Conservation (phyloP, 106 monocot species). For the Dendrobium nobile region DNA sequence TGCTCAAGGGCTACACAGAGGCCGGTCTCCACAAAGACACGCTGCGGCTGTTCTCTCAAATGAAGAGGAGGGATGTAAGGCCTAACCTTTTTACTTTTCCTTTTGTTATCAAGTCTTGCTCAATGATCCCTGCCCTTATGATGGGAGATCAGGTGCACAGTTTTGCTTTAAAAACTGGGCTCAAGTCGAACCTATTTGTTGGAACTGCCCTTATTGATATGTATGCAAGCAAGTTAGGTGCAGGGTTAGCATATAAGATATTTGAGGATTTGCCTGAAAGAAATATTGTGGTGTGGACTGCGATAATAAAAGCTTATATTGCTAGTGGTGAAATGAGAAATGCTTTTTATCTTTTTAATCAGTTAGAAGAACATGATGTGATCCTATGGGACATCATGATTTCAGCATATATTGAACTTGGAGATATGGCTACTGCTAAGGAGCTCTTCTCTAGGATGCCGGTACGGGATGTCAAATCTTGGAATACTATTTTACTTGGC, state of each 20-base stretch:
- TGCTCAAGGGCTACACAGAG: constrained; percentile 38
- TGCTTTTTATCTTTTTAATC: constrained; percentile 33
- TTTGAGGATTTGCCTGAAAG: constrained; percentile 39
- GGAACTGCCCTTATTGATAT: constrained; percentile 44
- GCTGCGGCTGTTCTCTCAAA: constrained; percentile 26
- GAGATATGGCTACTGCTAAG: constrained; percentile 30
- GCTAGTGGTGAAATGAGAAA: constrained; percentile 20
- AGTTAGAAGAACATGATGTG: constrained; percentile 21
- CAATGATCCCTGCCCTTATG: not conserved
- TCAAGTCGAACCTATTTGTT: constrained; percentile 27
- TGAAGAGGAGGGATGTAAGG: constrained; percentile 25
- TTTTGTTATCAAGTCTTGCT: constrained; percentile 44
- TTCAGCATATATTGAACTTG: constrained; percentile 25
- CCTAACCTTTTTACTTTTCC: constrained; percentile 49
- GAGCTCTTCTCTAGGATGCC: constrained; percentile 49
- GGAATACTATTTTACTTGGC: constrained; percentile 55
- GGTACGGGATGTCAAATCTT: constrained; percentile 35
- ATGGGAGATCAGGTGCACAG: constrained; percentile 36
- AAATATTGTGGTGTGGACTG: constrained; percentile 47
- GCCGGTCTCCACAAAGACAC: constrained; percentile 16
- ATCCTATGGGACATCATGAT: constrained; percentile 56
- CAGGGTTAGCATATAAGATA: constrained; percentile 23
- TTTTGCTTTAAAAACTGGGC: constrained; percentile 36
- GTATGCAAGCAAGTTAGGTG: constrained; percentile 21
- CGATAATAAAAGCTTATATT: constrained; percentile 30